Percentiles rank a stretch among this genome's conserved stretches.
phyloP scores from a whole-genome alignment of 176 grass and related monocot genomes.

The Miscanthus lutarioriparius region DNA sequence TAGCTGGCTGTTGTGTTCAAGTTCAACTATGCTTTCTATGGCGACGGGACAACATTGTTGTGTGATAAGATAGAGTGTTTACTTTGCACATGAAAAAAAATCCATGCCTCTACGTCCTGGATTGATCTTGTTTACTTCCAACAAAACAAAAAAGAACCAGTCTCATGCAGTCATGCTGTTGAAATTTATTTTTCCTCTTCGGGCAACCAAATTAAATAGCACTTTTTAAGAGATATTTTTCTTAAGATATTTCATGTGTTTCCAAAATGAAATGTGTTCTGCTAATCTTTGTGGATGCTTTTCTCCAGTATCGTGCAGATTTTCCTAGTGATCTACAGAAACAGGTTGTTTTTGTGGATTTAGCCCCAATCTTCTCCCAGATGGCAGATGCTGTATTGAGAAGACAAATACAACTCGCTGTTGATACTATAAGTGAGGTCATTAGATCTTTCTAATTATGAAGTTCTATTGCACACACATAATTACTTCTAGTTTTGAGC shows the following conservation, averaged over 20 bases:
- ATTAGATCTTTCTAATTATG: neutral
- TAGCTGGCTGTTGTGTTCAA: too few relatives aligned
- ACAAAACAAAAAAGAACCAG: constrained; percentile 6
- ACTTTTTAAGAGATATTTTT: neutral
- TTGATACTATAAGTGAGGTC: constrained; percentile 72
- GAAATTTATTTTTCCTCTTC: constrained; percentile 18
- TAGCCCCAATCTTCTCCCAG: constrained; percentile 76
- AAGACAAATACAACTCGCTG: constrained; percentile 75
- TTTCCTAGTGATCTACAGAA: constrained; percentile 77
- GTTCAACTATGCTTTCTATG: neutral
- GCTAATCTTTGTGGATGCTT: constrained; percentile 44
- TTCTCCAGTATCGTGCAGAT: constrained; percentile 89
- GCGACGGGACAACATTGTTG: neutral
- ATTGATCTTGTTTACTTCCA: constrained; percentile 7
- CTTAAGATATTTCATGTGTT: constrained; percentile 4
- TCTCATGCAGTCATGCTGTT: neutral
- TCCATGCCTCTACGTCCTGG: neutral
- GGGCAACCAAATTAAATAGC: neutral
- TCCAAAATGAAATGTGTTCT: constrained; percentile 3
- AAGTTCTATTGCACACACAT: constrained; percentile 19
- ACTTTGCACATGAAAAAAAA: neutral
- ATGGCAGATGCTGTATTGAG: constrained; percentile 69
- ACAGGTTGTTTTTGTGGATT: constrained; percentile 83
- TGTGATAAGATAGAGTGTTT: neutral
- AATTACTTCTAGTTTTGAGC: constrained; percentile 17